Evolutionary conservation across 345 rosid species (phyloP).

Genomic region (Gossypium thurberi): DNA sequence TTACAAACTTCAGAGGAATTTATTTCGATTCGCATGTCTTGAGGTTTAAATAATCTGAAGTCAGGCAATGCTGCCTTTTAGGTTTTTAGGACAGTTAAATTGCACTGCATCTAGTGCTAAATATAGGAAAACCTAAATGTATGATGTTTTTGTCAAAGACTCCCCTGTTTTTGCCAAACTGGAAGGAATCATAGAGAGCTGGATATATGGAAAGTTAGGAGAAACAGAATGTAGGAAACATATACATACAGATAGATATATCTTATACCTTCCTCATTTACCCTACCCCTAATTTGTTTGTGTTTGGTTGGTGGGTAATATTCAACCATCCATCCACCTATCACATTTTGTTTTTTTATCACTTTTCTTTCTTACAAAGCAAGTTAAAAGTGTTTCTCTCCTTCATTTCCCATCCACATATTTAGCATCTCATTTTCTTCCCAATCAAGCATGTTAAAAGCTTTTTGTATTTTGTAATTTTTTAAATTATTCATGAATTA

Average conservation of each 20-base stretch:
- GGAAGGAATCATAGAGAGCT: neutral
- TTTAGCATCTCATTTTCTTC: neutral
- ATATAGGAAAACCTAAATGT: neutral
- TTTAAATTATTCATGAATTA: neutral
- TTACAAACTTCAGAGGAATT: neutral
- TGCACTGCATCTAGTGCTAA: neutral
- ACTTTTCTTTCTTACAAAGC: neutral
- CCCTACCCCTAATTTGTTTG: neutral
- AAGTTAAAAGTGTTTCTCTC: neutral
- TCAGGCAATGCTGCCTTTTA: neutral
- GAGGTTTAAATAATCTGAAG: neutral
- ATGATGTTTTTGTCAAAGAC: neutral
- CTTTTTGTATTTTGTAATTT: neutral
- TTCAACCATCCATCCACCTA: neutral
- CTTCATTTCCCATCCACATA: neutral
- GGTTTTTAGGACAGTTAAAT: neutral
- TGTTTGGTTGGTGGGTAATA: neutral
- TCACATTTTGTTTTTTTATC: neutral
- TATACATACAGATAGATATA: neutral
- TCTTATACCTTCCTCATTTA: neutral
- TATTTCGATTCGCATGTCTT: neutral
- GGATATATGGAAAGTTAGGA: neutral
- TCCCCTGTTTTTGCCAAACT: neutral
- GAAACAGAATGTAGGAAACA: neutral
- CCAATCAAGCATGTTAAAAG: neutral